Conservation (phyloP, 345 rosid genomes). For the Dimocarpus longan region DNA sequence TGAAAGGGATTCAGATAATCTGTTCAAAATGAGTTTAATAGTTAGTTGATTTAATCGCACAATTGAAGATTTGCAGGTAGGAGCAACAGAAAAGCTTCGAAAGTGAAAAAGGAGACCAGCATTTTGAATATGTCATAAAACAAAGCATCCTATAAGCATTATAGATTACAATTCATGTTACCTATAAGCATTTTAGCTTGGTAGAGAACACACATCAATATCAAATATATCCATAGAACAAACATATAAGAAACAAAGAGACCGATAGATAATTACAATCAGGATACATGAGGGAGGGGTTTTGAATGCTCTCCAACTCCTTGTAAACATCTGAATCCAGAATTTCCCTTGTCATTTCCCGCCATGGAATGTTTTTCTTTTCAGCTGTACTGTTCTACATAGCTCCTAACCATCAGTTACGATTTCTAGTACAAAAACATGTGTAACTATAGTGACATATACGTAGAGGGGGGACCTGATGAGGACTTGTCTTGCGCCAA, state of each 20-base stretch:
- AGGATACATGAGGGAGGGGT: conserved; percentile 52
- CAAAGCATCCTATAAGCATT: neutral
- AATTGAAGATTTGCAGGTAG: neutral
- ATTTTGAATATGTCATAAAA: neutral
- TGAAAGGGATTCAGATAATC: conserved; percentile 72
- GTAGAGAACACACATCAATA: neutral
- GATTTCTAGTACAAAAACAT: too few species aligned
- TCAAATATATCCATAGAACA: neutral
- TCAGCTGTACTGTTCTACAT: conserved; percentile 59
- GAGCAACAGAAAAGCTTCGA: neutral
- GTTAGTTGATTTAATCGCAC: conserved; percentile 5
- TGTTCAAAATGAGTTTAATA: conserved; percentile 21
- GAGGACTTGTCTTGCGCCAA: conserved; percentile 66
- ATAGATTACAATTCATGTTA: neutral
- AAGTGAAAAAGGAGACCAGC: neutral
- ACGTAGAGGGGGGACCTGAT: conserved; percentile 40
- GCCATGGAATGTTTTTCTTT: conserved; percentile 63
- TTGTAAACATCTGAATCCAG: conserved; percentile 63
- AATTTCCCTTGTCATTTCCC: conserved; percentile 54
- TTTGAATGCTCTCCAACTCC: conserved; percentile 54
- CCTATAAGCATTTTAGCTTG: too few species aligned
- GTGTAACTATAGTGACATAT: neutral
- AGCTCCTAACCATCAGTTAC: neutral
- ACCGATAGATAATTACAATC: conserved; percentile 43
- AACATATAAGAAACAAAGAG: neutral